A percentile compares a stretch with the other conserved stretches of the same genome.
These are phyloP conservation scores for Cytospora piceae DNA, from an alignment of 2,329 filamentous ascomycete genomes.

Conservation along the genomic window DNA sequence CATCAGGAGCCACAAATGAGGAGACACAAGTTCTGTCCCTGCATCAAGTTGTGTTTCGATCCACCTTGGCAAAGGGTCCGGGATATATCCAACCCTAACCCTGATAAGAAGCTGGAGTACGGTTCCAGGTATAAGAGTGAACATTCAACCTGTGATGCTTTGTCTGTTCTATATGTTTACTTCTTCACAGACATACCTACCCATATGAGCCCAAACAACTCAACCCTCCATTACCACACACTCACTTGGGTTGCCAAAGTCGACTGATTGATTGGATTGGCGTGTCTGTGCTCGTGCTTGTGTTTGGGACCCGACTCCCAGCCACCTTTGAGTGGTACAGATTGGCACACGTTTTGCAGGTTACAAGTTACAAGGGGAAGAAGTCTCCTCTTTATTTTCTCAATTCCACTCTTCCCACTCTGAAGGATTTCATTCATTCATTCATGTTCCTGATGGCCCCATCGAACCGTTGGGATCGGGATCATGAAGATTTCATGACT, in stretches of 20 bases:
- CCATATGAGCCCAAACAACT: neutral
- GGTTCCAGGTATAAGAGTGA: neutral
- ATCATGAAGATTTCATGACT: neutral
- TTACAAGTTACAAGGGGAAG: neutral
- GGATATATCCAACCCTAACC: neutral
- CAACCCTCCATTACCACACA: neutral
- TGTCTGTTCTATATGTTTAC: neutral
- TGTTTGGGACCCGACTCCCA: neutral
- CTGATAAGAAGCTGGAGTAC: neutral
- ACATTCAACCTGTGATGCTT: neutral
- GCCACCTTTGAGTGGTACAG: constrained; percentile 2
- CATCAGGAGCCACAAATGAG: neutral
- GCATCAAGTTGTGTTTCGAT: neutral
- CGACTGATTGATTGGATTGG: no score
- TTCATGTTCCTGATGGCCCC: neutral
- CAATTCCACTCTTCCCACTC: neutral
- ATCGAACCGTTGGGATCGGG: neutral
- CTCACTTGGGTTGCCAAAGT: neutral
- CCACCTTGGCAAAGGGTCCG: neutral
- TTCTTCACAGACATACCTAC: neutral
- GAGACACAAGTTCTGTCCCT: neutral
- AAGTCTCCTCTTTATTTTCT: neutral
- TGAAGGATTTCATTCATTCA: neutral
- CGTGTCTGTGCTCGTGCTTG: neutral
- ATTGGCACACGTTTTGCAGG: neutral